Base-by-base conservation (phyloP, 345 rosid genomes). In the Sonneratia alba region DNA sequence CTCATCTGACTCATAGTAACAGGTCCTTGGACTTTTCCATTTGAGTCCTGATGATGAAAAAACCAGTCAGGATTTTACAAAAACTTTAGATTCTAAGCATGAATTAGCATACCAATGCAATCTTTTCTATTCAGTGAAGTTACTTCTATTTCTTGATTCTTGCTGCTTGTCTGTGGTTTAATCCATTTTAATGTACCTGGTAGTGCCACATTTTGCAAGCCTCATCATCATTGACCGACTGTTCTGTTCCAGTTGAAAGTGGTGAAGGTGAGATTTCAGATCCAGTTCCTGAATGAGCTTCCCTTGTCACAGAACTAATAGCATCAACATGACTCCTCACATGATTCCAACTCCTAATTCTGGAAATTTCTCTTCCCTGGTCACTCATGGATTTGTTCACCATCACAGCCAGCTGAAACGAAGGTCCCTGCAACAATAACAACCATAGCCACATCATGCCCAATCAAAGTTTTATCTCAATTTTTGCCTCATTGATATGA, bases 11-110 rank as follows among this genome's bases (percentile, higher is more conserved):
- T 70, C 89, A 92, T 74, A 64, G 89, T 36, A 81, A 92, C 92
- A 40, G 99, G 98, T 57, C 99, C 99, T 72, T 89, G 98, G 79
- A 79, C 71, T 76, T 83, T 90, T 72, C 90, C 91, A 69, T 68
- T 73, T 57, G 97, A 94, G 74, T 95, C 99, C 83, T 83, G 66
- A 6, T 24, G 13, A 59, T 59, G 14, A 5, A 21, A 7, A 59
- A 55, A 55, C 7, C 3, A 61, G 65, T 22, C 65, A 61, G 22
- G 16, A 49, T 3, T 13, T 19, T 61, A 9, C 65, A 61, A 32
- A 24, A n/a, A 24, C 3, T 22, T 22, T 24, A 1, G 22, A 22
- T 24, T 61, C 14, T 61, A 36, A 61, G 9, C 1, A 59, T 59
- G 36, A 59, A 59, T 24, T n/a, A n/a, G 34, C 64, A 59, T 12